Percentiles rank a stretch among this genome's conserved stretches.
Evolutionary conservation across 352 stramenopile species (phyloP).

Genomic region (Globisporangium heterothallicum): DNA sequence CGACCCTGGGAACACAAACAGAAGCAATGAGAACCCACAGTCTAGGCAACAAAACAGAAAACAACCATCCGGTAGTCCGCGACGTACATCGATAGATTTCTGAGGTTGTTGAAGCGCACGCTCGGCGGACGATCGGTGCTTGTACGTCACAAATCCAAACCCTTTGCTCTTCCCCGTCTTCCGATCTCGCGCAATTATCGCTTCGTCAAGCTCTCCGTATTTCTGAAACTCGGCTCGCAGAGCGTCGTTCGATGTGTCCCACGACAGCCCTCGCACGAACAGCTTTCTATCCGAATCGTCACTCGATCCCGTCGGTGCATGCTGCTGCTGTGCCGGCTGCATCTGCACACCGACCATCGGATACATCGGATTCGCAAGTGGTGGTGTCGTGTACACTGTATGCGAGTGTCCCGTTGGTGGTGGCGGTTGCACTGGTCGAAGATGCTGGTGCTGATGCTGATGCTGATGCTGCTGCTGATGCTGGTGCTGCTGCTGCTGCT

Average conservation of each 20-base stretch:
- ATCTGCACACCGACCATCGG: conserved; percentile 16
- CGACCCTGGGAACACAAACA: conserved; percentile 27
- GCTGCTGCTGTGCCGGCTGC: conserved; percentile 12
- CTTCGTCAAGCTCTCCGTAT: conserved; percentile 56
- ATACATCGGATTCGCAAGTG: conserved; percentile 13
- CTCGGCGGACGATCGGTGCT: conserved; percentile 34
- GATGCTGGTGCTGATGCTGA: conserved; percentile 1
- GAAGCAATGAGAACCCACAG: not conserved
- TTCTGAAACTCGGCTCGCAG: conserved; percentile 53
- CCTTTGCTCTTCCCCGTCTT: conserved; percentile 58
- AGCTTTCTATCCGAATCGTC: conserved; percentile 55
- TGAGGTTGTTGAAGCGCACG: conserved; percentile 49
- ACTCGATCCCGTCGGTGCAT: conserved; percentile 1
- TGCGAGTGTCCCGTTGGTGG: conserved; percentile 16
- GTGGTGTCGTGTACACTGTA: conserved; percentile 29
- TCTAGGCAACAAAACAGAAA: not conserved
- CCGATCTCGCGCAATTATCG: conserved; percentile 39
- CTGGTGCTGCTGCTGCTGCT: conserved; percentile 1
- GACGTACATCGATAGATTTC: conserved; percentile 64
- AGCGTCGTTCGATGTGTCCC: conserved; percentile 46
- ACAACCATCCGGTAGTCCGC: not conserved
- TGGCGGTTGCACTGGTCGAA: not conserved
- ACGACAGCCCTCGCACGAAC: conserved; percentile 53
- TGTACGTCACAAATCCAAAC: conserved; percentile 67
- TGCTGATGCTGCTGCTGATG: conserved; percentile 11